Evolutionary conservation across 2,329 filamentous ascomycete species (phyloP).

Genomic region (Neonectria ditissima): DNA sequence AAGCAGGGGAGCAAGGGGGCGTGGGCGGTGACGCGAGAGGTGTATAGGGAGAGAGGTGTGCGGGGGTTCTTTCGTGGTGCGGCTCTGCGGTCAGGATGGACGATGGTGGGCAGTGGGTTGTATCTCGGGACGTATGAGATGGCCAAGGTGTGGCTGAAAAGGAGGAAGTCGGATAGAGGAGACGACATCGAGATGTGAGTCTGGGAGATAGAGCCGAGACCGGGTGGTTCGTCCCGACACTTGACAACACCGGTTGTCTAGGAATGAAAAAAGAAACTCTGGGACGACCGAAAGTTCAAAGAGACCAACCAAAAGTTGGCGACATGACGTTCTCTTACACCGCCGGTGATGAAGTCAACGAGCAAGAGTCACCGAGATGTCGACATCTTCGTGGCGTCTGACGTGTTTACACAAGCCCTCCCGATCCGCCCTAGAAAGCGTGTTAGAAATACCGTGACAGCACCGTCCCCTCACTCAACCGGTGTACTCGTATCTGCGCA

Average conservation of each 20-base stretch:
- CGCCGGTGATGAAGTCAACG: conserved; percentile 27
- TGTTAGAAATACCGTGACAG: not conserved
- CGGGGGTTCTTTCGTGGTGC: conserved; percentile 83
- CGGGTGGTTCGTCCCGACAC: not conserved
- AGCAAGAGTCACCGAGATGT: conserved; percentile 33
- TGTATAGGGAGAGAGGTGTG: conserved; percentile 75
- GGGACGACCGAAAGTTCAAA: conserved; percentile 4
- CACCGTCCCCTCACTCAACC: not conserved
- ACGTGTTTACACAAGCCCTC: conserved; percentile 31
- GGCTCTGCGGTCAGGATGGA: conserved; percentile 80
- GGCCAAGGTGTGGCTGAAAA: conserved; percentile 73
- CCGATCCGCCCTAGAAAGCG: conserved; percentile 3
- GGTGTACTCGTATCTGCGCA: conserved; percentile 14
- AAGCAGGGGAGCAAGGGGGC: conserved; percentile 52
- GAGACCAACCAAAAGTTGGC: conserved; percentile 9
- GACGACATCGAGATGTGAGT: conserved; percentile 50
- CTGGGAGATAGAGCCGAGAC: conserved; percentile 8
- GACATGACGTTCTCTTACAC: conserved; percentile 19
- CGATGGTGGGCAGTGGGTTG: conserved; percentile 82
- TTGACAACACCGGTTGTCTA: not conserved
- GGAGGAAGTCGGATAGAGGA: conserved; percentile 55
- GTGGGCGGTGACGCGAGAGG: conserved; percentile 71
- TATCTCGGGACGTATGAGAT: conserved; percentile 91
- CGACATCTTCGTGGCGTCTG: conserved; percentile 45
- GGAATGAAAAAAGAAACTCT: conserved; percentile 1